A percentile compares a stretch with the other conserved stretches of the same genome.
These are phyloP conservation scores for Didymella arachidicola DNA, from an alignment of 2,329 filamentous ascomycete species.

Conservation along the genomic window DNA sequence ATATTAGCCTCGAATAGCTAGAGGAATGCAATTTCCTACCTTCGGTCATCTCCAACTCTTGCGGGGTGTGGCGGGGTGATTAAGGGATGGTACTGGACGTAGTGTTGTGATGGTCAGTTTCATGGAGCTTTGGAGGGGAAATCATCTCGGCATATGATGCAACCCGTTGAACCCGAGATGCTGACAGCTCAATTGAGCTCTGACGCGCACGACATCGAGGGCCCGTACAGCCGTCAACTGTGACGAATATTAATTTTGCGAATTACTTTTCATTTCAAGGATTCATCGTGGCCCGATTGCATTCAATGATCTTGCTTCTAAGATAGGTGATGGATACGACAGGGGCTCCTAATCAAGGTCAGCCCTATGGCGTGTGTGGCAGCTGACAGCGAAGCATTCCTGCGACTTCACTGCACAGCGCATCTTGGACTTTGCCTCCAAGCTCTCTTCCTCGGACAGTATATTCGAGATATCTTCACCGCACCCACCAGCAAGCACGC, in stretches of 20 bases:
- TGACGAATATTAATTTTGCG: neutral
- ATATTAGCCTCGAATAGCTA: conserved; percentile 3
- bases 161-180: conserved; percentile 10
- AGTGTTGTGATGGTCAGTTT: conserved; percentile 18
- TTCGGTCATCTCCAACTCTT: conserved; percentile 13
- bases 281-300: neutral
- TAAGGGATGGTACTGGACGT: conserved; percentile 12
- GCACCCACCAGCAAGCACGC: conserved; percentile 7
- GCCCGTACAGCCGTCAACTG: neutral
- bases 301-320: neutral
- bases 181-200: conserved; percentile 12
- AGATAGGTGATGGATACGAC: neutral
- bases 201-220: conserved; percentile 6
- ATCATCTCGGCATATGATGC: conserved; percentile 12
- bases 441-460: neutral
- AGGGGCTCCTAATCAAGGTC: neutral
- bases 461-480: conserved; percentile 7
- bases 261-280: conserved; percentile 4
- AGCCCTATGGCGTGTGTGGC: conserved; percentile 2
- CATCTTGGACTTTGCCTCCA: neutral
- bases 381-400: conserved; percentile 13
- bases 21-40: conserved; percentile 7
- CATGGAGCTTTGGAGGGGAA: conserved; percentile 12
- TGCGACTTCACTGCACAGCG: neutral
- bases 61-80: conserved; percentile 15